Percentiles rank a stretch among this genome's conserved stretches.
phyloP scores from a whole-genome alignment of 2,329 filamentous ascomycete genomes.

The Arthrobotrys pseudoclavata region DNA sequence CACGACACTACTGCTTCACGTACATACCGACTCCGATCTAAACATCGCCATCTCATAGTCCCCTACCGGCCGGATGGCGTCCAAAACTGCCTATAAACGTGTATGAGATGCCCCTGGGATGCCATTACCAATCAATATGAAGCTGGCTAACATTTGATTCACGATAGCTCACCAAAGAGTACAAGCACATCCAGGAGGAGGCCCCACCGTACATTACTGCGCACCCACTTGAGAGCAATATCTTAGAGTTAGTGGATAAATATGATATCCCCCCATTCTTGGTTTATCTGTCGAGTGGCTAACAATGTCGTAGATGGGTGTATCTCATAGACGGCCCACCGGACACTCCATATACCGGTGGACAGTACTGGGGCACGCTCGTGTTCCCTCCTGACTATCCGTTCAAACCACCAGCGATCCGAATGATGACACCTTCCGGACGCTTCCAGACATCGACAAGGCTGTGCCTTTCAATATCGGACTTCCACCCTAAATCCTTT shows the following conservation, averaged over 20 bases:
- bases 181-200: slow-evolving; percentile 77
- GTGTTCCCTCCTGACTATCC: slow-evolving; percentile 97
- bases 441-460: slow-evolving; percentile 94
- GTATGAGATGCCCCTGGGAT: slow-evolving; percentile 51
- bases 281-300: background rate
- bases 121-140: slow-evolving; percentile 34
- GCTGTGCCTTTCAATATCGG: slow-evolving; percentile 93
- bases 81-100: slow-evolving; percentile 62
- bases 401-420: slow-evolving; percentile 95
- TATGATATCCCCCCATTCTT: slow-evolving; percentile 67
- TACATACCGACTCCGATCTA: background rate
- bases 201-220: slow-evolving; percentile 90
- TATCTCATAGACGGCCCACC: slow-evolving; percentile 96
- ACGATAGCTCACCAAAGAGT: slow-evolving; percentile 74
- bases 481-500: slow-evolving; percentile 98
- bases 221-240: slow-evolving; percentile 90
- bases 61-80: slow-evolving; percentile 60
- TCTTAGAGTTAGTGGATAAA: slow-evolving; percentile 76
- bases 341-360: slow-evolving; percentile 90
- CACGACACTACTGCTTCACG: background rate
- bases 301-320: slow-evolving; percentile 76
- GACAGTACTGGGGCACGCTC: slow-evolving; percentile 98
- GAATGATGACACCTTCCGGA: slow-evolving; percentile 97
- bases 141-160: slow-evolving; percentile 29
- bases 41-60: slow-evolving; percentile 11